phyloP scores from a whole-genome alignment of 371 early-diverging fungal genomes.

The Circinella minor region DNA sequence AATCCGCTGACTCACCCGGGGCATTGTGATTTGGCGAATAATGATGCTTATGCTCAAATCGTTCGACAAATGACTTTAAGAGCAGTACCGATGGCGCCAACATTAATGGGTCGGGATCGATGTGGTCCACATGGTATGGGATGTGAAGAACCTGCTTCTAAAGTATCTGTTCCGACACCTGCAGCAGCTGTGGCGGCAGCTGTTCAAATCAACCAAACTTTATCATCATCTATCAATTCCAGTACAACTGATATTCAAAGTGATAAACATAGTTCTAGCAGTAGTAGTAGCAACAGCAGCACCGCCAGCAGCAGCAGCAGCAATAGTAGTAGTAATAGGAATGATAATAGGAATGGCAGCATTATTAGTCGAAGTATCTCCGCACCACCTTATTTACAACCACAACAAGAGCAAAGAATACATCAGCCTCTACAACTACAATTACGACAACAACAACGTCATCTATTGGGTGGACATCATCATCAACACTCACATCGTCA shows the following conservation, averaged over 20 bases:
- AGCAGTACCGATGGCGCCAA: conserved; percentile 40
- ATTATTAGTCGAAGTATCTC: neutral
- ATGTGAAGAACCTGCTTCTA: conserved; percentile 22
- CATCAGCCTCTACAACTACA: neutral
- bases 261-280: too few relatives aligned
- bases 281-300: neutral
- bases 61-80: conserved; percentile 55
- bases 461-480: neutral
- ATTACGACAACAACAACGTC: neutral
- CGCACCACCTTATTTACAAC: neutral
- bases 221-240: conserved; percentile 21
- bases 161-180: conserved; percentile 1
- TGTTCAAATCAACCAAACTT: conserved; percentile 11
- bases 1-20: conserved; percentile 65
- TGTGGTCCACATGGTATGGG: conserved; percentile 49
- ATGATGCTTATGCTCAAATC: conserved; percentile 52
- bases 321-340: neutral
- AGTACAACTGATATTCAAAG: neutral
- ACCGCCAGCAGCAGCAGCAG: neutral
- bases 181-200: conserved; percentile 3
- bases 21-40: conserved; percentile 41
- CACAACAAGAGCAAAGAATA: neutral
- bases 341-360: neutral
- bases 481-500: neutral
- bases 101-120: conserved; percentile 30